Percentiles rank a stretch among this genome's conserved stretches.
phyloP scores from a whole-genome alignment of 148 eudicot species.

The Silene latifolia region DNA sequence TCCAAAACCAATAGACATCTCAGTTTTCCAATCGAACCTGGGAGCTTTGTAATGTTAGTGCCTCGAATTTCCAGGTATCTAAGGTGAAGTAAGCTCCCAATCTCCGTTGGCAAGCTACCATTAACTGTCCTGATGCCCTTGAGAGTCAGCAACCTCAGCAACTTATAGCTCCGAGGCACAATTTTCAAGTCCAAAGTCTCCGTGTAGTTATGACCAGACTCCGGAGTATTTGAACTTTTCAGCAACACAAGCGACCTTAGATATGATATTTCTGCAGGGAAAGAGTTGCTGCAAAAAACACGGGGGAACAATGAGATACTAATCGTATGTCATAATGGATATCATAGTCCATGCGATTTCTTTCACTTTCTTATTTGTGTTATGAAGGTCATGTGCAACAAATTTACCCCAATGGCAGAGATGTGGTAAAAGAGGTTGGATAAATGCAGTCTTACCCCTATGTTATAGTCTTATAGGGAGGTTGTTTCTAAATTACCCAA shows the following conservation, averaged over 20 bases:
- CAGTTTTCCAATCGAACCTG: slow-evolving; percentile 6
- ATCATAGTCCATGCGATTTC: too few relatives aligned
- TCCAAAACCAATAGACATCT: too few relatives aligned
- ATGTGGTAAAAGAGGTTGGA: too few relatives aligned
- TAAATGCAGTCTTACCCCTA: too few relatives aligned
- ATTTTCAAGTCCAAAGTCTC: background rate
- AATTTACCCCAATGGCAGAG: too few relatives aligned
- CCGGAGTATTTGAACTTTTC: background rate
- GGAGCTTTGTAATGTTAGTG: slow-evolving; percentile 8
- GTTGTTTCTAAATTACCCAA: too few relatives aligned
- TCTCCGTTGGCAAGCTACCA: slow-evolving; percentile 5
- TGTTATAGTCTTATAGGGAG: too few relatives aligned
- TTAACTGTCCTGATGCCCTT: background rate
- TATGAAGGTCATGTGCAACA: too few relatives aligned
- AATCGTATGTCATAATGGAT: background rate
- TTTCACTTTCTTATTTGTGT: too few relatives aligned
- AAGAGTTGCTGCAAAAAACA: background rate
- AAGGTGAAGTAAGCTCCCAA: slow-evolving; percentile 21
- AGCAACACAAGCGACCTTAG: slow-evolving; percentile 15
- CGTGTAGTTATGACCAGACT: background rate
- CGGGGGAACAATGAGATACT: background rate
- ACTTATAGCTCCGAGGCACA: slow-evolving; percentile 10
- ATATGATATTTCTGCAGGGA: background rate
- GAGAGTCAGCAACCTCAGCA: slow-evolving; percentile 14
- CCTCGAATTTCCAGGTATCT: slow-evolving; percentile 15